Evolutionary conservation across 2,329 filamentous ascomycete genomes (phyloP), one percentile per base, ranked within the genome.

Genomic region (Ceratocystis huliohia): DNA sequence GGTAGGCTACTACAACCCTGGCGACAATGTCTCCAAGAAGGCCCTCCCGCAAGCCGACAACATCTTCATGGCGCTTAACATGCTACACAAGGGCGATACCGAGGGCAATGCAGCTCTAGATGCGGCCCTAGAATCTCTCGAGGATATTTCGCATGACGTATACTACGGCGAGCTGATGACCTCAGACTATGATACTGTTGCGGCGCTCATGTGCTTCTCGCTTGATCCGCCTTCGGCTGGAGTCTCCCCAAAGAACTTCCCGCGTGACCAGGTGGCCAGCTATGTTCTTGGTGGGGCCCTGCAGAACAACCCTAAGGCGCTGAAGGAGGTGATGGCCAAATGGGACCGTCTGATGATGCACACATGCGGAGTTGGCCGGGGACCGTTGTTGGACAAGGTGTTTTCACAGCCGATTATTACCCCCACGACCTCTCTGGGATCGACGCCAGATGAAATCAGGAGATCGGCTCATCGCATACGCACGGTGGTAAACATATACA

Each of bases 111-210:
- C 74, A 65, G 73, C 72, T 2, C 75, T 84, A 15, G 79, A 81
- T 50, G 75, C 75, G 10, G 81, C 82, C 0, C 77, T 88, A 6
- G 79, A 82, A 44, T 78, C 78, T 44, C 78, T 88, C n/a, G 78
- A 82, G 68, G 85, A 88, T 5, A 75, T 87, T 33, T 81, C 85
- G 0, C 85, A 88, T 73, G 86, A 88, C 73, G 83, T 88, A 69
- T 88, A 87, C 76, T 88, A 87, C 73, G 86, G 86, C 8, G 76
- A 85, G 20, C 82, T 86, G 72, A 80, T 88, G 67, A 78, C 80
- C 25, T 81, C 84, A 72, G 81, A 86, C 69, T 71, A 76, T 2
- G 78, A 79, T 1, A 80, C 80, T 1, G 70, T 86, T 64, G 78
- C 78, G 69, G 74, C 78, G n/a, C 78, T 88, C 1, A 75, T 87